Evolutionary conservation across 805 yeast species (phyloP).

Genomic region (Candida odintsovae): DNA sequence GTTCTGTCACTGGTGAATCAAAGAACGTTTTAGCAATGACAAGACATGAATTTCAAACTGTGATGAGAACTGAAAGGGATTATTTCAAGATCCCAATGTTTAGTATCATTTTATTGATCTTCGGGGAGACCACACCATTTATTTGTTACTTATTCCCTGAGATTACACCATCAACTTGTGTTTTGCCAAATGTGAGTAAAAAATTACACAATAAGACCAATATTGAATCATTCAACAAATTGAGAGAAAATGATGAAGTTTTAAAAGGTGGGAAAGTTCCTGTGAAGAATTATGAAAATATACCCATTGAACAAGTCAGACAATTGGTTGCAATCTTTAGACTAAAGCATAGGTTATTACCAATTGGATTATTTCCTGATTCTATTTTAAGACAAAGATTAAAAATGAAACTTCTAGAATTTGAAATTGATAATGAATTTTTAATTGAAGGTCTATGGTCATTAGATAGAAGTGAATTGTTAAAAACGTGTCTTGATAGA

Average conservation of each 20-base stretch:
- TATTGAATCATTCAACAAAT: background rate
- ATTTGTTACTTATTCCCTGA: conserved; percentile 49
- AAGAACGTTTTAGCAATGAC: conserved; percentile 32
- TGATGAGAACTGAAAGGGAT: conserved; percentile 39
- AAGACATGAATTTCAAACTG: conserved; percentile 39
- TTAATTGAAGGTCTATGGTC: conserved; percentile 35
- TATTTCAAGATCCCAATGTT: conserved; percentile 48
- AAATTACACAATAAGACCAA: background rate
- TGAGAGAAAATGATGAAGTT: conserved; percentile 6
- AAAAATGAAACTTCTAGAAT: conserved; percentile 35
- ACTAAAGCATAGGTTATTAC: conserved; percentile 35
- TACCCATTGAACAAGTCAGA: conserved; percentile 35
- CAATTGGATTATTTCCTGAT: conserved; percentile 33
- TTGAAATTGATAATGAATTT: conserved; percentile 48
- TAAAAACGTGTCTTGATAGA: conserved; percentile 50
- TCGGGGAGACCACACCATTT: conserved; percentile 50
- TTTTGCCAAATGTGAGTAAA: conserved; percentile 32
- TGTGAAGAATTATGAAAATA: conserved; percentile 40
- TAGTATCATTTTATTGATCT: conserved; percentile 38
- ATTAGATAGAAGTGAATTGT: conserved; percentile 43
- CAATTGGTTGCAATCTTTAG: conserved; percentile 31
- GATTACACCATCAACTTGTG: conserved; percentile 53
- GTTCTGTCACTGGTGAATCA: conserved; percentile 7
- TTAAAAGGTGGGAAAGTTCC: conserved; percentile 25
- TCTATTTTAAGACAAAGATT: conserved; percentile 31